Evolutionary conservation across 2,329 filamentous ascomycete species (phyloP), one percentile per base, ranked within the genome.

Genomic region (Diaporthe citriasiana): DNA sequence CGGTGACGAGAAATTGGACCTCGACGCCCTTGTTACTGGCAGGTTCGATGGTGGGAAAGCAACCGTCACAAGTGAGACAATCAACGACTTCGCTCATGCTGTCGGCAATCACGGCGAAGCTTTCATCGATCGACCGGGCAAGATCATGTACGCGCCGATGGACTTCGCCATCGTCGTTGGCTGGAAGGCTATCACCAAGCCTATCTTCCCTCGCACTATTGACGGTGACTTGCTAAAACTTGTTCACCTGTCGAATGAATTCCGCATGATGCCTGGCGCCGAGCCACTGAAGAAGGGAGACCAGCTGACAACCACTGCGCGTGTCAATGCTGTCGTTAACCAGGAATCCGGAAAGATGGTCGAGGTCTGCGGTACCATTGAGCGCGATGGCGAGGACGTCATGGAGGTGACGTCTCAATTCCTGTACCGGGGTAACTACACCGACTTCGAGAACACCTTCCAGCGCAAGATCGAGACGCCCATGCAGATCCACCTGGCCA

Each of bases 361-460:
- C 25, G 97, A 99, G 85, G 96, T 99, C n/a, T 98, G 95, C 80
- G 97, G 97, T 76, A 99, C 97, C 8, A 98, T 99, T 80, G 93
- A 90, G 71, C 93, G 97, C 56, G 91, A 95, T 71, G 93, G 93
- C 35, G 84, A 94, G 82, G 89, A 95, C 8, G 95, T 99, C 76
- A 99, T 99, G 97, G 95, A 99, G 82, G 97, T 99, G 38, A 98
- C 95, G 17, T 98, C 95, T 76, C 97, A 99, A 84, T 99, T 99
- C 89, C 84, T 99, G 80, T 99, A 99, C 88, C 93, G 97, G 66
- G 97, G 97, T 73, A 89, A 89, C 40, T 99, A 99, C 86, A 93
- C 90, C 72, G 97, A 99, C 83, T 99, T 91, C 79, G 94, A 98
- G 86, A 99, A 98, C 86, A 99, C 97, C 9, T 99, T 99, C 92